A percentile compares a stretch with the other conserved stretches of the same genome.
These are phyloP conservation scores for Mycena haematopus DNA, from an alignment of 768 basidiomycete species.

Conservation along the genomic window DNA sequence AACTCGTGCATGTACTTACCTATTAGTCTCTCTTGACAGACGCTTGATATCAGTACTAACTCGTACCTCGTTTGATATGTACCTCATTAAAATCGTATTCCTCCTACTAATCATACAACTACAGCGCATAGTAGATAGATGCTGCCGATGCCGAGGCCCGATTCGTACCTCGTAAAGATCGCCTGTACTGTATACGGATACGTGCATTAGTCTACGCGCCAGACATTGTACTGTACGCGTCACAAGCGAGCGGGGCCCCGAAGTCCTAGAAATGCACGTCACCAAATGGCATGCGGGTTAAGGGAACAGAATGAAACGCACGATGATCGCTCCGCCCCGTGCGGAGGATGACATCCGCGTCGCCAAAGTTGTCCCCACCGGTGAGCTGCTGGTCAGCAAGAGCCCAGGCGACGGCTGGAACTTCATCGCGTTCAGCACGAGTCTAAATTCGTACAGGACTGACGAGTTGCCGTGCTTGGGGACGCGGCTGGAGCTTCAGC, in stretches of 20 bases:
- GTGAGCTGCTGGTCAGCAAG: slow-evolving; percentile 91
- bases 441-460: too few relatives aligned
- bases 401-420: slow-evolving; percentile 82
- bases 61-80: too few relatives aligned
- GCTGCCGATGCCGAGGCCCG: not conserved
- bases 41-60: too few relatives aligned
- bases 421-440: too few relatives aligned
- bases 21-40: too few relatives aligned
- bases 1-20: too few relatives aligned
- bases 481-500: slow-evolving; percentile 97
- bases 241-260: slow-evolving; percentile 38
- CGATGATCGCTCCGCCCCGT: slow-evolving; percentile 84
- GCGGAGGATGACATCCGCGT: too few relatives aligned
- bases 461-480: too few relatives aligned
- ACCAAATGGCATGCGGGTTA: slow-evolving; percentile 86
- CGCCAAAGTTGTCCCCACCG: slow-evolving; percentile 92
- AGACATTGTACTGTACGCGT: not conserved
- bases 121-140: not conserved
- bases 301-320: slow-evolving; percentile 79
- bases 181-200: not conserved
- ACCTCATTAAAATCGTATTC: slow-evolving; percentile 18
- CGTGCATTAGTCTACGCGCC: slow-evolving; percentile 5
- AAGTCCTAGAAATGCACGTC: slow-evolving; percentile 80
- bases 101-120: slow-evolving; percentile 13
- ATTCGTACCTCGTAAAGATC: slow-evolving; percentile 7